phyloP scores from a whole-genome alignment of 352 stramenopile genomes.

The Phytophthora melonis region DNA sequence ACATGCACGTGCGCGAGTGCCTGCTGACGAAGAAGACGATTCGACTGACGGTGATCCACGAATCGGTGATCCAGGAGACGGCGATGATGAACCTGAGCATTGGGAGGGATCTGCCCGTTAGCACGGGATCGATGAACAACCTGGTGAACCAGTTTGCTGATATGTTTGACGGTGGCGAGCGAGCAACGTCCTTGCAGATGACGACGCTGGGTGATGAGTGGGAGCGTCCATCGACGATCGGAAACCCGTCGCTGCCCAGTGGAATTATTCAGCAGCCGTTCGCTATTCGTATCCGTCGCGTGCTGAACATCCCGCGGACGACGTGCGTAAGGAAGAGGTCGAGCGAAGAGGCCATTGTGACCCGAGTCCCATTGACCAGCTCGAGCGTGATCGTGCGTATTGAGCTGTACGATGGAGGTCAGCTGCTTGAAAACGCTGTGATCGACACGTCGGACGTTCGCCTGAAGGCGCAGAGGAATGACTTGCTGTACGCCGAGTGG shows the following conservation, averaged over 20 bases:
- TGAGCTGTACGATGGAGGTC: conserved; percentile 74
- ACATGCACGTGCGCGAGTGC: conserved; percentile 85
- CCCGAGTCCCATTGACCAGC: conserved; percentile 53
- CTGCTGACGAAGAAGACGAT: conserved; percentile 85
- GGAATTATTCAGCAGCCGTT: conserved; percentile 71
- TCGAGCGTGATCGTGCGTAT: conserved; percentile 76
- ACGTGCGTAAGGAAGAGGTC: conserved; percentile 69
- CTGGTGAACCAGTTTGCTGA: conserved; percentile 62
- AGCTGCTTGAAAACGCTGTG: conserved; percentile 64
- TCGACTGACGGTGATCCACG: conserved; percentile 79
- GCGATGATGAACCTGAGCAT: conserved; percentile 78
- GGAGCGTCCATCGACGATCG: conserved; percentile 40
- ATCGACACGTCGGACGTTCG: conserved; percentile 73
- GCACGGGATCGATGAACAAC: conserved; percentile 21
- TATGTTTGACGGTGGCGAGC: conserved; percentile 46
- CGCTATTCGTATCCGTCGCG: conserved; percentile 66
- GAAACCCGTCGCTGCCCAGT: conserved; percentile 48
- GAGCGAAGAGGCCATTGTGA: conserved; percentile 64
- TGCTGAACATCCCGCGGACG: conserved; percentile 80
- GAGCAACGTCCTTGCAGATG: conserved; percentile 61
- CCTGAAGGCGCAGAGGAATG: conserved; percentile 69
- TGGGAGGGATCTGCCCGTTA: conserved; percentile 59
- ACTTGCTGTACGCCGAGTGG: conserved; percentile 77
- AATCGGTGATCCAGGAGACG: conserved; percentile 85
- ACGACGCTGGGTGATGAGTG: conserved; percentile 70